Percentiles rank a stretch among this genome's conserved stretches.
Conservation (phyloP, 768 basidiomycete genomes). For the Amanita inopinata region DNA sequence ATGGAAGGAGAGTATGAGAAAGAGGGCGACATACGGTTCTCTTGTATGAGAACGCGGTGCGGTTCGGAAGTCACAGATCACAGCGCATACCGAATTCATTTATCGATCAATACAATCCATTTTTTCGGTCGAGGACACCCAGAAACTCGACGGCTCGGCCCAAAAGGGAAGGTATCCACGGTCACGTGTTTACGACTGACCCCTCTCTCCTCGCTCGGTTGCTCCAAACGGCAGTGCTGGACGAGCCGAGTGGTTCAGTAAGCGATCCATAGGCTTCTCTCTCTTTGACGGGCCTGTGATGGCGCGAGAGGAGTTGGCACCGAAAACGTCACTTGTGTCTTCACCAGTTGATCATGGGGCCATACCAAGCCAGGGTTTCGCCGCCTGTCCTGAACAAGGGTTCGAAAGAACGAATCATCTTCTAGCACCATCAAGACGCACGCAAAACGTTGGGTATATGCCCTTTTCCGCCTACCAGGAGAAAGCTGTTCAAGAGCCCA, state of each 20-base stretch:
- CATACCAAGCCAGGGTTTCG: background rate
- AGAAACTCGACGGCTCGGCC: conserved; percentile 22
- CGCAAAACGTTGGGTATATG: no score
- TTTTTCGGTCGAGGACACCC: conserved; percentile 17
- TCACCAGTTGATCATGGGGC: background rate
- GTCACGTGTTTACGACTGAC: no score
- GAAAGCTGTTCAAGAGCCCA: no score
- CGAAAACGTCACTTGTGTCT: background rate
- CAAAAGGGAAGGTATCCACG: conserved; percentile 20
- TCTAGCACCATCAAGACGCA: no score
- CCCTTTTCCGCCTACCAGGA: no score
- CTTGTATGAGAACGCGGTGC: conserved; percentile 16
- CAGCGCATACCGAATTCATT: background rate
- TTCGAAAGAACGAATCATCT: background rate
- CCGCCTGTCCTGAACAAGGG: background rate
- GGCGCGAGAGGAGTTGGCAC: no score
- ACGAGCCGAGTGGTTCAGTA: background rate
- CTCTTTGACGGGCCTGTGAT: conserved; percentile 8
- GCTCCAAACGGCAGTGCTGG: background rate
- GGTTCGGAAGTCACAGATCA: conserved; percentile 14
- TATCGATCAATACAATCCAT: conserved; percentile 26
- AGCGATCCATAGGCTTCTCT: background rate
- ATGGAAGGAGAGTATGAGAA: conserved; percentile 9
- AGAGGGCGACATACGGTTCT: conserved; percentile 1
- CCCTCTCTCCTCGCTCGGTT: background rate